Conservation (phyloP, 441 rosid species). For the Raphanus hybrid region DNA sequence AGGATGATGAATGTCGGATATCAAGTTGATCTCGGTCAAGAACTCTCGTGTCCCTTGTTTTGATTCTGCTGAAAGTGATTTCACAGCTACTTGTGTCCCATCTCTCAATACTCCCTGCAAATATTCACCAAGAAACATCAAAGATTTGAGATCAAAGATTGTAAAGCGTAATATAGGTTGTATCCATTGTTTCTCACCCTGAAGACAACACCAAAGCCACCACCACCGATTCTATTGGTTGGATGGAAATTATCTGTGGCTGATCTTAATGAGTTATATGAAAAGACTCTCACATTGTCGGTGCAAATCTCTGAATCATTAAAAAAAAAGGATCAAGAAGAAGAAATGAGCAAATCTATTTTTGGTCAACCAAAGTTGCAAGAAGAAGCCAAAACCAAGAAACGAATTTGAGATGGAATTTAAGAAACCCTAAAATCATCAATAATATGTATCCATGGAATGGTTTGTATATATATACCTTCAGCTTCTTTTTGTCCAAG, state of each 20-base stretch:
- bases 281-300: conserved; percentile 70
- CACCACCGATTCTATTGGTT: conserved; percentile 79
- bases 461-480: conserved; percentile 41
- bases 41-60: conserved; percentile 89
- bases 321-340: conserved; percentile 19
- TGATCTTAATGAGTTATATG: conserved; percentile 76
- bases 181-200: conserved; percentile 56
- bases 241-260: conserved; percentile 83
- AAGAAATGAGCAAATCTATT: conserved; percentile 12
- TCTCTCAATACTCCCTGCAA: conserved; percentile 71
- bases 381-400: conserved; percentile 3
- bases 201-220: conserved; percentile 93
- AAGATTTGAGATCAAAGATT: background rate
- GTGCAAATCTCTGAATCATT: conserved; percentile 63
- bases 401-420: background rate
- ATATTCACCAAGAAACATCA: background rate
- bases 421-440: conserved; percentile 10
- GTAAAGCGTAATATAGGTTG: background rate
- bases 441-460: conserved; percentile 8
- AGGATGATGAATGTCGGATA: conserved; percentile 77
- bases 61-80: conserved; percentile 82
- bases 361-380: conserved; percentile 10
- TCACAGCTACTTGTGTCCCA: conserved; percentile 78
- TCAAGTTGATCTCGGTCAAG: conserved; percentile 73
- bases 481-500: conserved; percentile 48